Evolutionary conservation across 1,139 yeast genomes (phyloP).

Genomic region (Lizanozyma gosingica): DNA sequence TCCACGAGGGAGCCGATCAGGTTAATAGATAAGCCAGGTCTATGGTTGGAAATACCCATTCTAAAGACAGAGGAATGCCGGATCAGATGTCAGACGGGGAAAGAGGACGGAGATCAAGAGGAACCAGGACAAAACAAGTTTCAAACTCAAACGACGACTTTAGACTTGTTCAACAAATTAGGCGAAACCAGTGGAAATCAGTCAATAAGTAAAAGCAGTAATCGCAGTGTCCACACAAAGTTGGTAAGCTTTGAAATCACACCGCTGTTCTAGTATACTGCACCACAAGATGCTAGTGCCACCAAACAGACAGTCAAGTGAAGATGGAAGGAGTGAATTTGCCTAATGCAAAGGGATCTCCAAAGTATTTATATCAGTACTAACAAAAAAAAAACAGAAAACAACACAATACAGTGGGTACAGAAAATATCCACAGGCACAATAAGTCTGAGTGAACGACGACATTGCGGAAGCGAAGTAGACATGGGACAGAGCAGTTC

Average conservation of each 20-base stretch:
- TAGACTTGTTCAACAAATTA: too few species aligned
- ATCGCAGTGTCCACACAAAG: too few species aligned
- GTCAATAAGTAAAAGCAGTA: too few species aligned
- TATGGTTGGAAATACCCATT: slow-evolving; percentile 11
- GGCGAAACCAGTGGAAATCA: too few species aligned
- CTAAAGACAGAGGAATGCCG: not conserved
- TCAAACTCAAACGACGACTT: too few species aligned
- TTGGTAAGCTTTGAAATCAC: too few species aligned
- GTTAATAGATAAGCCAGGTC: slow-evolving; percentile 29
- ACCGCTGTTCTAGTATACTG: not conserved
- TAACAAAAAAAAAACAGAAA: not conserved
- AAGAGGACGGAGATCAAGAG: too few species aligned
- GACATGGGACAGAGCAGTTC: too few species aligned
- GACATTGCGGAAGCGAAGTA: too few species aligned
- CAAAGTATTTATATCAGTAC: not conserved
- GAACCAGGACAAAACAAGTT: too few species aligned
- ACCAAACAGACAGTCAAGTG: not conserved
- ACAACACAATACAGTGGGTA: not conserved
- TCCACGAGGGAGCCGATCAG: slow-evolving; percentile 28
- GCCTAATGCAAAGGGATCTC: not conserved
- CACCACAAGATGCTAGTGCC: not conserved
- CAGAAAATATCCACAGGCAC: not conserved
- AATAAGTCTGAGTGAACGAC: too few species aligned
- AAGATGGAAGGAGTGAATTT: not conserved
- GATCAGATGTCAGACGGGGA: too few species aligned